Base-by-base conservation (phyloP, 305 asterid genomes). In the Fraxinus nigra region DNA sequence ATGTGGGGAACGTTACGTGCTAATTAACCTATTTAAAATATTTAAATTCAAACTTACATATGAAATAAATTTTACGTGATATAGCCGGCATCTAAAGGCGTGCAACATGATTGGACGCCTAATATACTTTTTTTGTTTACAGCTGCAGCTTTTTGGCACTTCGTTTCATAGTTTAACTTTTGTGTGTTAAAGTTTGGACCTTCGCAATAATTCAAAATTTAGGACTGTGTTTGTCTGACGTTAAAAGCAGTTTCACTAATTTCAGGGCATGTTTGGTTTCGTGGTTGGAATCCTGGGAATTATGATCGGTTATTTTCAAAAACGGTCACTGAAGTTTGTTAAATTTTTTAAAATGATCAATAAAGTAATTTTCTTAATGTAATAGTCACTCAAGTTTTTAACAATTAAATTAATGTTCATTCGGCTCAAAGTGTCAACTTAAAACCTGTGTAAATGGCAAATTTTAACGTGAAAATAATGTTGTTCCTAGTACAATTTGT, bases 91-190 rank as follows among this genome's bases (percentile, higher is more conserved):
- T 86, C 69, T 38, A 84, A 82, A 84, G 84, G 4, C 5, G 85
- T 65, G 87, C 75, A 59, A 75, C 73, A 80, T 82, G 88, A 85
- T 87, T 87, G 82, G 87, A 56, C 30, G 75, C 83, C 77, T 28
- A 78, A 84, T 61, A 43, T 72, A 35, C 75, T 24, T 28, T 26
- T 59, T 37, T 30, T 3, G 30, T 79, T 72, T 48, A 73, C 48
- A 82, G 83, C 81, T 79, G 76, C 80, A 65, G 75, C 83, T 79
- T 87, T 22, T 87, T 79, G 65, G 78, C 73, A 63, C 70, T 63
- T 80, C 84, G 78, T 77, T 86, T 75, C 77, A 26, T 76, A 51
- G 78, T 81, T 54, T 32, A 70, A 48, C 83, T 82, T 84, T 86
- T 82, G 24, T n/a, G 81, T 79, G 78, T 78, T 67, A 81, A 85